Evolutionary conservation across 495 filamentous ascomycete species (phyloP).

Genomic region (Daldinia bambusicola): DNA sequence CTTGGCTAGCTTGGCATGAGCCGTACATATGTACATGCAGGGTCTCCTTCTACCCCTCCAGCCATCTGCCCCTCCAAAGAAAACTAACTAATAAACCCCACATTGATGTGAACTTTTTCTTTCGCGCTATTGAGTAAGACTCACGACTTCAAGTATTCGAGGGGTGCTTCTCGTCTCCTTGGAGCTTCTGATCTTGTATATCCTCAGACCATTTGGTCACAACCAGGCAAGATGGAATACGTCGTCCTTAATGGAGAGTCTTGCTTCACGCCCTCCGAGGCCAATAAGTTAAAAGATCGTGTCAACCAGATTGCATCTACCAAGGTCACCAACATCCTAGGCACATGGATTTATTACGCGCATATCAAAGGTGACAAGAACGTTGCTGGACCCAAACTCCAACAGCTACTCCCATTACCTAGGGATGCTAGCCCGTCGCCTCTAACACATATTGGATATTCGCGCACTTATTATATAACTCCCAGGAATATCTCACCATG

Average conservation of each 20-base stretch:
- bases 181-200: constrained; percentile 11
- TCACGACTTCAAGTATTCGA: constrained; percentile 15
- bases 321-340: constrained; percentile 55
- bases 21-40: constrained; percentile 37
- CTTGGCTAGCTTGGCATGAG: constrained; percentile 14
- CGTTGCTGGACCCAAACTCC: constrained; percentile 50
- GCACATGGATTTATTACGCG: constrained; percentile 64
- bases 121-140: constrained; percentile 17
- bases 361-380: constrained; percentile 53
- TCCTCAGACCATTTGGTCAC: constrained; percentile 21
- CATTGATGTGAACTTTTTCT: constrained; percentile 35
- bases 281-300: constrained; percentile 59
- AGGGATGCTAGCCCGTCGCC: constrained; percentile 23
- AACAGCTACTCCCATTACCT: constrained; percentile 56
- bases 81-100: constrained; percentile 33
- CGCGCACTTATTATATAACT: constrained; percentile 68
- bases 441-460: constrained; percentile 48
- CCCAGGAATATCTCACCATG: constrained; percentile 95
- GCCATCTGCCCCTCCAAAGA: constrained; percentile 35
- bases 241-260: constrained; percentile 57
- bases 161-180: constrained; percentile 5
- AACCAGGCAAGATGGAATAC: constrained; percentile 46
- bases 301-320: constrained; percentile 57
- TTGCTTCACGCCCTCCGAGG: constrained; percentile 62
- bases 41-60: constrained; percentile 34